Conservation (phyloP, 2,329 filamentous ascomycete genomes). For the Trichoderma sp. region DNA sequence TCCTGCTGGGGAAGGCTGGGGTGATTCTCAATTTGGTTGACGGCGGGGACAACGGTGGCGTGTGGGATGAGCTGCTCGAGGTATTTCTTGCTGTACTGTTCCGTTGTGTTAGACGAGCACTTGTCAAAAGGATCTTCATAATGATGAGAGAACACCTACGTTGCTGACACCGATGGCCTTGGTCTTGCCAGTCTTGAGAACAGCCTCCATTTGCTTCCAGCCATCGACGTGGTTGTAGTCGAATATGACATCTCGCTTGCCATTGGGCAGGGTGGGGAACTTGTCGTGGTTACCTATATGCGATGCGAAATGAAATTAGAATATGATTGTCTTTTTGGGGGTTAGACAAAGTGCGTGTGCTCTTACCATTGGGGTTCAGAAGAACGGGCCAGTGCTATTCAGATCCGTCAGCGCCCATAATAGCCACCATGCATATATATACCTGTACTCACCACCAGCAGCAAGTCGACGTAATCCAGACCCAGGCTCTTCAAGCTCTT, state of each 20-base stretch:
- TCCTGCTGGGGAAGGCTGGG: slow-evolving; percentile 71
- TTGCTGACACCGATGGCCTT: slow-evolving; percentile 59
- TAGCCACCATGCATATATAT: not conserved
- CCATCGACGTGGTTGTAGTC: slow-evolving; percentile 72
- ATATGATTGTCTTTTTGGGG: not conserved
- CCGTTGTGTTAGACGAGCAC: not conserved
- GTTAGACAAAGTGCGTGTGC: not conserved
- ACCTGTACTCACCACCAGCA: slow-evolving; percentile 57
- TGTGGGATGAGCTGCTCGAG: slow-evolving; percentile 55
- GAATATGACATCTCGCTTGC: slow-evolving; percentile 70
- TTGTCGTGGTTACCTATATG: slow-evolving; percentile 63
- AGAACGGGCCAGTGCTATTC: slow-evolving; percentile 75
- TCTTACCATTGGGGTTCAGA: slow-evolving; percentile 71
- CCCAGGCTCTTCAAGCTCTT: slow-evolving; percentile 73
- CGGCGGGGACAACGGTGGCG: slow-evolving; percentile 59
- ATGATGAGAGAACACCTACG: slow-evolving; percentile 33
- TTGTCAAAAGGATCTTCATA: too few relatives aligned
- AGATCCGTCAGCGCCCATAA: not conserved
- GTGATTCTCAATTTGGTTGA: slow-evolving; percentile 76
- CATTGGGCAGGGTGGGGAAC: slow-evolving; percentile 74
- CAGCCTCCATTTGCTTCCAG: slow-evolving; percentile 74
- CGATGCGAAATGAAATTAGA: not conserved
- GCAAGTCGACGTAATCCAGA: slow-evolving; percentile 79
- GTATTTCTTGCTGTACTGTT: slow-evolving; percentile 56
- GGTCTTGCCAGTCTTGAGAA: slow-evolving; percentile 60